These are phyloP conservation scores for Aureobasidium sp. DNA, from an alignment of 2,329 filamentous ascomycete genomes.

Conservation along the genomic window DNA sequence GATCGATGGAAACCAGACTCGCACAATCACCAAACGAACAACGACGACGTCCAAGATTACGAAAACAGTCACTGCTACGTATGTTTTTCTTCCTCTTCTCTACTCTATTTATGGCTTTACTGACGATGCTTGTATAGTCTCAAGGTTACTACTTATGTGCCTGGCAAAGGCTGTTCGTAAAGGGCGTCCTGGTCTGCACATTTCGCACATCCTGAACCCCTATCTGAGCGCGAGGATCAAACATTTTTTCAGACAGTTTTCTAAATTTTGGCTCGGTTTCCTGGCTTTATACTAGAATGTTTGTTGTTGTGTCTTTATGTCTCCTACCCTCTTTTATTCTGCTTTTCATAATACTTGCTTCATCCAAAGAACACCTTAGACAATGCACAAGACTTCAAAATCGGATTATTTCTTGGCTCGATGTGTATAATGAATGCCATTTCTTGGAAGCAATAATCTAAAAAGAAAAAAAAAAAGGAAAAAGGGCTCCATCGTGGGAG, in stretches of 20 bases:
- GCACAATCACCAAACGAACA: slow-evolving; percentile 9
- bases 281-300: background rate
- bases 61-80: slow-evolving; percentile 1
- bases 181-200: too few relatives aligned
- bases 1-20: background rate
- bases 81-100: background rate
- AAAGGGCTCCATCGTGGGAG: background rate
- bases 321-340: background rate
- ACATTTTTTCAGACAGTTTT: too few relatives aligned
- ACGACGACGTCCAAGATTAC: background rate
- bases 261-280: background rate
- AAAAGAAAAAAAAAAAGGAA: background rate
- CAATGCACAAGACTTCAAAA: background rate
- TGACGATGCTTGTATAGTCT: background rate
- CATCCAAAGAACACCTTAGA: background rate
- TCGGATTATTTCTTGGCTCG: background rate
- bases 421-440: background rate
- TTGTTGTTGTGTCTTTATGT: background rate
- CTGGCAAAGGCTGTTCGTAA: background rate
- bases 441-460: background rate
- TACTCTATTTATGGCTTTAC: background rate
- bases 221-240: too few relatives aligned
- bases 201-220: too few relatives aligned
- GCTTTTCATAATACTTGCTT: too few relatives aligned
- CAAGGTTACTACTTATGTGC: background rate